These are phyloP conservation scores for Torulaspora gathmanii DNA, from an alignment of 805 yeast species.

Conservation along the genomic window DNA sequence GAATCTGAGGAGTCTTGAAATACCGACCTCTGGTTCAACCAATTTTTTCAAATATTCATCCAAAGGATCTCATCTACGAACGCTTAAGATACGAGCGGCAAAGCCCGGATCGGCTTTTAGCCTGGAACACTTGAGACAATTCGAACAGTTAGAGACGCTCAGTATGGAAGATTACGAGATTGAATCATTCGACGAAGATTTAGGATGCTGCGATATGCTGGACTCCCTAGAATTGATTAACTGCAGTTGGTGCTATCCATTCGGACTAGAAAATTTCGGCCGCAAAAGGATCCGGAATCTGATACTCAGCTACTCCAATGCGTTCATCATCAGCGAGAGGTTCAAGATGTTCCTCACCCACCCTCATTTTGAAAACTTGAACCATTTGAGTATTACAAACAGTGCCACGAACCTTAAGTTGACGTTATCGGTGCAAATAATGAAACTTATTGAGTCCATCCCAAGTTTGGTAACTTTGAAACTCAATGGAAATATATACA, in stretches of 20 bases:
- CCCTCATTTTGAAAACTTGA: constrained; percentile 28
- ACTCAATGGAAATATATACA: constrained; percentile 34
- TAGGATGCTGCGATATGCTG: constrained; percentile 22
- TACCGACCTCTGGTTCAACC: constrained; percentile 32
- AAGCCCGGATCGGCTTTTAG: constrained; percentile 35
- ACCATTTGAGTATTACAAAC: constrained; percentile 31
- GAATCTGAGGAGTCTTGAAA: constrained; percentile 23
- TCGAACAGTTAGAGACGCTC: constrained; percentile 35
- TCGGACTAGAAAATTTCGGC: constrained; percentile 37
- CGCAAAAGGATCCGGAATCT: constrained; percentile 24
- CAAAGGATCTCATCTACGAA: constrained; percentile 11
- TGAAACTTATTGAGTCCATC: constrained; percentile 33
- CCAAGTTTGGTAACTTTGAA: constrained; percentile 31
- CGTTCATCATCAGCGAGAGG: constrained; percentile 37
- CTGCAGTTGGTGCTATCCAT: constrained; percentile 58
- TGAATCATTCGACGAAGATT: constrained; percentile 40
- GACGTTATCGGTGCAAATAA: constrained; percentile 33
- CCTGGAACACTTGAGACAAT: constrained; percentile 41
- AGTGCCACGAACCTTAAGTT: constrained; percentile 26
- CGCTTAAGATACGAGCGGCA: constrained; percentile 23
- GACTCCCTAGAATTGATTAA: constrained; percentile 36
- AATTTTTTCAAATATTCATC: constrained; percentile 36
- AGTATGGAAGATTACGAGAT: constrained; percentile 39
- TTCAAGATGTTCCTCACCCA: constrained; percentile 31
- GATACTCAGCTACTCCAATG: constrained; percentile 29